Base-by-base conservation (phyloP, 352 stramenopile genomes). In the Phytopythium helicoides region DNA sequence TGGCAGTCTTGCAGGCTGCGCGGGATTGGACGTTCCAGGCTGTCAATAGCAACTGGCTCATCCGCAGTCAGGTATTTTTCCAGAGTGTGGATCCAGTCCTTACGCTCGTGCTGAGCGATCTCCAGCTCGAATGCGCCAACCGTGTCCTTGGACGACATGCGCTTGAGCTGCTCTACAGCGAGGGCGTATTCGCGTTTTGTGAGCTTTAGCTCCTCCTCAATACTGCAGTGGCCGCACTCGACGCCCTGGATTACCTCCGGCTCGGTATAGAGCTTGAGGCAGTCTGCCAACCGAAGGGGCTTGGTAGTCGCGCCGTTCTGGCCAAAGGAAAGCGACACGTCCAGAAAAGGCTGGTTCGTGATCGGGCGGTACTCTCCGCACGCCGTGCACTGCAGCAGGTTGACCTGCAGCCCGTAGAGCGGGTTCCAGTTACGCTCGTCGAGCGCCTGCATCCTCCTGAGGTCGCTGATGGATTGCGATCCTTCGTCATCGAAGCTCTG, bases 401-500 rank as follows among this genome's bases (percentile, higher is more conserved):
- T 89, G n/a, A 92, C 82, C 46, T 92, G 74, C 1, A 92, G 66
- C 0, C 85, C 85, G 22, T 89, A 73, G 26, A 95, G 49, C 14
- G 85, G 85, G 49, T 92, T 92, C 78, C 80, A 89, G 38, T 71
- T 80, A 19, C 73, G 66, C 45, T 81, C 64, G 22, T 90, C 77
- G 57, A 89, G 60, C 1, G 74, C 69, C 58, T 89, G 68, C 39
- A 79, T 73, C 47, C 87, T 75, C 18, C 71, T 69, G 39, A 87
- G 44, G 28, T 93, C 80, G 38, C 80, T 89, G 66, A 92, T 89
- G 0, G 80, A 93, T 23, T 57, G 52, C 15, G 54, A 40, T 28
- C 60, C 40, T 16, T 64, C 58, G 31, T 62, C 52, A 4, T 46
- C 55, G 23, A 51, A 51, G n/a, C n/a, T 37, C 33, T 47, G 42